phyloP scores from a whole-genome alignment of 2,329 filamentous ascomycete species.

The Cladosporium sp. region DNA sequence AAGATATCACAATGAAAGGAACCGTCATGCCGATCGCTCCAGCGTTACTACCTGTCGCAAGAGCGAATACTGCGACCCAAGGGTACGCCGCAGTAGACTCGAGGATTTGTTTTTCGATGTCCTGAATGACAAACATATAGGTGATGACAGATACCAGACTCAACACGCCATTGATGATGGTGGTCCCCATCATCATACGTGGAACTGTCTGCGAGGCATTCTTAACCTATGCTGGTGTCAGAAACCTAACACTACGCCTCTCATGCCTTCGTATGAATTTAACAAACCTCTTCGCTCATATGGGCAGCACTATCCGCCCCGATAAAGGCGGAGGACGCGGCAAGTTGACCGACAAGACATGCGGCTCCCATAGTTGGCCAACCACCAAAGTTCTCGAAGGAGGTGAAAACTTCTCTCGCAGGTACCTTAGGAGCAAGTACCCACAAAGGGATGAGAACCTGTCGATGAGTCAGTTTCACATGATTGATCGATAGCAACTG shows the following conservation, averaged over 20 bases:
- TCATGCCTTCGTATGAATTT: not conserved
- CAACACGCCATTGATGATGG: conserved; percentile 46
- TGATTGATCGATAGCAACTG: no score
- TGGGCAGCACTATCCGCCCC: conserved; percentile 6
- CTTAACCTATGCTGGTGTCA: conserved; percentile 20
- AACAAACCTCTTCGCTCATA: conserved; percentile 27
- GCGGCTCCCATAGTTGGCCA: conserved; percentile 43
- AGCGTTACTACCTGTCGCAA: conserved; percentile 18
- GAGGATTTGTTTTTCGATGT: conserved; percentile 32
- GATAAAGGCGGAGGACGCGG: conserved; percentile 21
- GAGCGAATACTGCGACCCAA: conserved; percentile 37
- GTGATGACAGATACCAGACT: conserved; percentile 46
- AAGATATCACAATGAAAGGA: conserved; percentile 23
- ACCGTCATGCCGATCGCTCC: conserved; percentile 22
- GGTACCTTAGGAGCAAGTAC: conserved; percentile 29
- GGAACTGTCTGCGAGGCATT: conserved; percentile 42
- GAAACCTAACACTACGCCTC: not conserved
- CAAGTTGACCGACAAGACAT: conserved; percentile 41
- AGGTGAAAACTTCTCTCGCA: conserved; percentile 30
- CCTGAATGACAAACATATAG: conserved; percentile 42
- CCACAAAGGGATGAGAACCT: conserved; percentile 45
- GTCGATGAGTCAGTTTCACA: conserved; percentile 22
- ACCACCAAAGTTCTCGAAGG: conserved; percentile 41
- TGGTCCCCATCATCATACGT: conserved; percentile 46
- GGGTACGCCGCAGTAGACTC: conserved; percentile 30